Evolutionary conservation across 345 rosid species (phyloP), one percentile per base, ranked within the genome.

Genomic region (Clausena lansium): DNA sequence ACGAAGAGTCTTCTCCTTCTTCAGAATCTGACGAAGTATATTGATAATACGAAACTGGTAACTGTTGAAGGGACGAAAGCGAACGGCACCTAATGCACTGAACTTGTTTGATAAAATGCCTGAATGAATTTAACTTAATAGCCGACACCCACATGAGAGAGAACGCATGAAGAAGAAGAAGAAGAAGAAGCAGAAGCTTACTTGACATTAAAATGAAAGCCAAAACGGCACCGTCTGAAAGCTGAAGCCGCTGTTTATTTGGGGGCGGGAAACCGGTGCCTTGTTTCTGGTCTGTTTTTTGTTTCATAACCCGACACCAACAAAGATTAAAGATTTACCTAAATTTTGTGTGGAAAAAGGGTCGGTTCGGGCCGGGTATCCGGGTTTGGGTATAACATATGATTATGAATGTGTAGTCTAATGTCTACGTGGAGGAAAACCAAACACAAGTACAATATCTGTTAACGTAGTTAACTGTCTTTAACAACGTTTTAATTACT

Each of bases 121-220:
- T 22, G 7, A 69, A 60, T 50, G 81, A 80, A 79, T 74, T 22
- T 36, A 76, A 47, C 59, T 28, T 52, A 13, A 38, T 35, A 11
- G 70, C 64, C 50, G 50, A 77, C 24, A 82, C 73, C 81, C 84
- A 67, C 88, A 85, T 82, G 79, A 66, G 70, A 70, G 15, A 45
- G 50, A 13, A 45, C 50, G 5, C 17, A 13, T 45, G 50, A 17
- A 47, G 8, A 5, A 47, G 20, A 27, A 19, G 45, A 39, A 39
- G 52, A n/a, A 17, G 41, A 20, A 62, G 36, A 36, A 45, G 50
- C 19, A 64, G 10, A 64, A 33, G 68, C 68, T 64, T 64, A 64
- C 27, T 64, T 33, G 45, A 33, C 68, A 63, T 45, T 45, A 13
- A 45, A 45, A 45, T 45, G 35, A 63, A 33, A 33, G 25, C 68